Evolutionary conservation across 345 rosid species (phyloP), one percentile per base, ranked within the genome.

Genomic region (Atalantia buxifolia): DNA sequence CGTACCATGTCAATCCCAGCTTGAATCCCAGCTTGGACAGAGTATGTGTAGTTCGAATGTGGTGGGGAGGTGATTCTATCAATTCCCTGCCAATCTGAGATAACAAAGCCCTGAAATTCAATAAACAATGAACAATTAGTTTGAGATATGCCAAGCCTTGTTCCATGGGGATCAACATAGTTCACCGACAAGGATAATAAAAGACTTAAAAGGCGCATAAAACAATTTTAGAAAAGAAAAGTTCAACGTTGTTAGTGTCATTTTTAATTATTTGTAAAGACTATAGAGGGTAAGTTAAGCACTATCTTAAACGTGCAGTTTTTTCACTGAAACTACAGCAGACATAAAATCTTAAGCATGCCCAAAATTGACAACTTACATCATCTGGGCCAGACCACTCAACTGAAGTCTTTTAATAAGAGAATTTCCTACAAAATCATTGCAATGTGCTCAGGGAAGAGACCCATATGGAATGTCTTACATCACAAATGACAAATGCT

Each of bases 1-100:
- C 84, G 81, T 68, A 89, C 99, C 98, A 96, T 92, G 82, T 96
- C 99, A 63, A 96, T 91, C 62, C 99, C 99, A 82, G 99, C 99
- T 75, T 80, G 81, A 82, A 96, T 88, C 10, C 93, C 92, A 55
- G 87, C 91, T 83, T 76, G 87, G 75, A 96, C 89, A 30, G 98
- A 96, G 80, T 86, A 93, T 28, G 97, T 86, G 80, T 91, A 96
- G 85, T 96, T 87, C 6, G 83, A 79, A 81, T 90, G 92, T 6
- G 94, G 90, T 36, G 97, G 95, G 53, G 90, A 77, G 53, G 99
- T 92, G 76, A 96, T 91, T 80, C 90, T 89, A 77, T 96, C 97
- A 79, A 96, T 84, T 14, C 99, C 98, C 82, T 92, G 84, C 98
- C 99, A 95, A 85, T 95, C 99, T 25, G 99, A 92, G 71, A 92